Base-by-base conservation (phyloP, 805 yeast genomes). In the Ogataea glucozyma region DNA sequence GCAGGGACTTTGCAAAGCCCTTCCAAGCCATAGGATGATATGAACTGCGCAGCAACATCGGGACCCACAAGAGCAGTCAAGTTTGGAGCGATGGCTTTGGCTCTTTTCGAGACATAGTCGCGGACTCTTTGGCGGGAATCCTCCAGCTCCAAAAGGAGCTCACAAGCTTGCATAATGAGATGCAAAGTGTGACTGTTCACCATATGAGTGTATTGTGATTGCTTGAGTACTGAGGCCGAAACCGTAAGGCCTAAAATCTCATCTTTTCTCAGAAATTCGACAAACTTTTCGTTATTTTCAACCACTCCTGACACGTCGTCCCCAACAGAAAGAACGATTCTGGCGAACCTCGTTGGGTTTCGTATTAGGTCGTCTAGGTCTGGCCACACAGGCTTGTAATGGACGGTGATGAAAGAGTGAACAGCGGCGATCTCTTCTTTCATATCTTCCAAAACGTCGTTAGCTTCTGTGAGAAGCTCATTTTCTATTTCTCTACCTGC, bases 11-110 rank as follows among this genome's bases (percentile, higher is more conserved):
- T 66, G 2, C 88, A 78, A 8, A 91, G 65, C 6, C 78, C 81
- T 10, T 66, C 66, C 4, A 91, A 61, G 0, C 95, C 88, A 2
- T 95, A 95, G 13, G 75, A 70, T 1, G 87, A 75, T 18, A 91
- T 65, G 13, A 93, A 62, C 53, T 85, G 87, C 0, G 95, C 83
- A 0, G 96, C 78, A 0, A 85, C 75, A 5, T 75, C 67, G 0
- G 95, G 69, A 0, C 96, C 95, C 2, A 91, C 70, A 6, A 93
- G 66, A 0, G 78, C 78, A 3, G 87, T 71, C 1, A 87, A 64
- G 60, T 93, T 91, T 2, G 98, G 99, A 0, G 96, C 95, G 51
- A 81, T 73, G 2, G 62, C 57, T 2, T 74, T 65, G 17, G 86
- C 70, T 52, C 79, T 75, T 1, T 71, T 58, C 0, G 90, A 68